These are phyloP conservation scores for Chytridiales sp. DNA, from an alignment of 371 early-diverging fungal genomes.

Conservation along the genomic window DNA sequence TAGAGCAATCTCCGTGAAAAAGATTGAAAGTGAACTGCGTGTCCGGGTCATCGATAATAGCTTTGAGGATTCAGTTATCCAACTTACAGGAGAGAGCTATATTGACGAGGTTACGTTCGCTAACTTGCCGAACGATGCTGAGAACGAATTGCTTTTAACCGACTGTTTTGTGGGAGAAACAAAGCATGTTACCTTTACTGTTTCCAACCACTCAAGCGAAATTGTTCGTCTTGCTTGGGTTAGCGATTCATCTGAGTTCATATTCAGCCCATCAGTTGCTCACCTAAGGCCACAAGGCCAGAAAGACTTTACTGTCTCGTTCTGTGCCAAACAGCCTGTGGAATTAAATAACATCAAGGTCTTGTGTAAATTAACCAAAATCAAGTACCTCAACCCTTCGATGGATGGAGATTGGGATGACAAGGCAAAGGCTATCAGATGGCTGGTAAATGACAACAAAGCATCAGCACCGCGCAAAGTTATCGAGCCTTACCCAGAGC, in stretches of 20 bases:
- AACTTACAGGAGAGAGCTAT: conserved; percentile 53
- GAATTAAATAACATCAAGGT: conserved; percentile 29
- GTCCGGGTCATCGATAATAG: conserved; percentile 51
- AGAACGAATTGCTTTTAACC: conserved; percentile 45
- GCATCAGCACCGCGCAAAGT: conserved; percentile 31
- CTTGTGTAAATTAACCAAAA: conserved; percentile 33
- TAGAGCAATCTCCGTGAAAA: conserved; percentile 37
- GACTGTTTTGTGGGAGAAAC: conserved; percentile 49
- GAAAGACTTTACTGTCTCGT: conserved; percentile 40
- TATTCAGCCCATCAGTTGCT: conserved; percentile 36
- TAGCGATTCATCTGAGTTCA: conserved; percentile 33
- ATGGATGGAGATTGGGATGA: conserved; percentile 51
- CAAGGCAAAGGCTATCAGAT: conserved; percentile 38
- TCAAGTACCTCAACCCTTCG: conserved; percentile 28
- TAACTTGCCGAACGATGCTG: conserved; percentile 34
- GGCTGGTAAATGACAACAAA: conserved; percentile 31
- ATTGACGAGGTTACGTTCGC: conserved; percentile 51
- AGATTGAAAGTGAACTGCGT: conserved; percentile 46
- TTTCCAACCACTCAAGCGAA: conserved; percentile 45
- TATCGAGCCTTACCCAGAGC: conserved; percentile 45
- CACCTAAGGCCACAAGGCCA: conserved; percentile 42
- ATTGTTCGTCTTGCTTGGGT: conserved; percentile 34
- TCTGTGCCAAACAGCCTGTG: conserved; percentile 37
- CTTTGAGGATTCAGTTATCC: conserved; percentile 50
- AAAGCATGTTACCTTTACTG: conserved; percentile 30